Percentiles rank a stretch among this genome's conserved stretches.
Evolutionary conservation across 2,329 filamentous ascomycete genomes (phyloP).

Genomic region (Alternaria sp.): DNA sequence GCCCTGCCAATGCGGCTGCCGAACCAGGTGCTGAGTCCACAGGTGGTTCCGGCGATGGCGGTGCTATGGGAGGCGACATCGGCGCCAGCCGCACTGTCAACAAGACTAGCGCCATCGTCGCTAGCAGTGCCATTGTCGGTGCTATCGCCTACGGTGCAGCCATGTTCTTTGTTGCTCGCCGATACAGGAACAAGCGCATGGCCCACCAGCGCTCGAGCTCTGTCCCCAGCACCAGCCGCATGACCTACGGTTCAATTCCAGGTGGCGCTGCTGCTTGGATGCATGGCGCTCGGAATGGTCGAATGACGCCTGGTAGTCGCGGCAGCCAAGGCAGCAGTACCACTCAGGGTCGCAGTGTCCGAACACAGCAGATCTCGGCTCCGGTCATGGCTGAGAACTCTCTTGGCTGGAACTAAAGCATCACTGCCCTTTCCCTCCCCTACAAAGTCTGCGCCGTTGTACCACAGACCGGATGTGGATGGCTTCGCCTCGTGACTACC

Average conservation of each 20-base stretch:
- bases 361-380: slow-evolving; percentile 79
- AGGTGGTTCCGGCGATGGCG: slow-evolving; percentile 52
- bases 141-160: slow-evolving; percentile 88
- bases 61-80: slow-evolving; percentile 58
- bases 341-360: slow-evolving; percentile 67
- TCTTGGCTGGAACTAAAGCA: slow-evolving; percentile 84
- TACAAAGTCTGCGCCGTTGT: slow-evolving; percentile 33
- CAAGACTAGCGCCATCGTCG: slow-evolving; percentile 72
- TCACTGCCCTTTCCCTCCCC: background rate
- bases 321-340: slow-evolving; percentile 56
- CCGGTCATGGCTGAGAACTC: slow-evolving; percentile 94
- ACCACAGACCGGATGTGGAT: slow-evolving; percentile 34
- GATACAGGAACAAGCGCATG: slow-evolving; percentile 86
- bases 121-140: slow-evolving; percentile 76
- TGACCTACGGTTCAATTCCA: slow-evolving; percentile 45
- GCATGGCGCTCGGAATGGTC: slow-evolving; percentile 50
- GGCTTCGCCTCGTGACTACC: slow-evolving; percentile 11
- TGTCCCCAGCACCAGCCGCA: slow-evolving; percentile 70
- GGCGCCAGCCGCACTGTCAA: slow-evolving; percentile 63
- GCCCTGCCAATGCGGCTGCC: slow-evolving; percentile 48
- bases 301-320: slow-evolving; percentile 51
- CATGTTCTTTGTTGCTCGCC: slow-evolving; percentile 90
- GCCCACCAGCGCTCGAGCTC: slow-evolving; percentile 80
- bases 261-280: slow-evolving; percentile 57
- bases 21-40: slow-evolving; percentile 45